Evolutionary conservation across 768 basidiomycete species (phyloP).

Genomic region (Roridomyces roridus): DNA sequence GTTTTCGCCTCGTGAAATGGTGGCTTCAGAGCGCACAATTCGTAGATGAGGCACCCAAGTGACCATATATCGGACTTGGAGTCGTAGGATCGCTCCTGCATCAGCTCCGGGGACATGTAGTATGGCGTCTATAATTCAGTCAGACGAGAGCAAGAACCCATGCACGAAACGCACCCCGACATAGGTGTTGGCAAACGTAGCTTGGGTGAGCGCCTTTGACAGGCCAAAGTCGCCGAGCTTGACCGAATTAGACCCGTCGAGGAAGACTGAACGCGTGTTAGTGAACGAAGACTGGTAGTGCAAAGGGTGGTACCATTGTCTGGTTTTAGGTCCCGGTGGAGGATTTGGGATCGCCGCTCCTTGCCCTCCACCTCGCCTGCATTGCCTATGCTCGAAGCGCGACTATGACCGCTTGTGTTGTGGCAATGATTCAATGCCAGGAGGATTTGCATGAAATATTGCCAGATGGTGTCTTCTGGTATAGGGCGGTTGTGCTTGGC

Average conservation of each 20-base stretch:
- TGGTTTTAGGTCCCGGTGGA: constrained; percentile 96
- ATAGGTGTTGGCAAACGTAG: constrained; percentile 94
- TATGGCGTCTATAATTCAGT: constrained; percentile 80
- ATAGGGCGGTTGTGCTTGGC: constrained; percentile 72
- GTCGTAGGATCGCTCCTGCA: constrained; percentile 97
- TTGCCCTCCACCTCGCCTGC: constrained; percentile 47
- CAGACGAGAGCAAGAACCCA: not conserved
- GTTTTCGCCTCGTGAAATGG: constrained; percentile 95
- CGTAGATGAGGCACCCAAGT: constrained; percentile 94
- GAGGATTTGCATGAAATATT: constrained; percentile 92
- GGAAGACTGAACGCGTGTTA: constrained; percentile 67
- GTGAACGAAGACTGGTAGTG: not conserved
- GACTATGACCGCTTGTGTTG: constrained; percentile 68
- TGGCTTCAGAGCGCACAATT: constrained; percentile 92
- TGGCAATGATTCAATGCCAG: constrained; percentile 93
- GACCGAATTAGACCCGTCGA: constrained; percentile 83
- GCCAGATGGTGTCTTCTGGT: constrained; percentile 94
- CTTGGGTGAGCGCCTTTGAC: constrained; percentile 87
- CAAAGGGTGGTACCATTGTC: constrained; percentile 80
- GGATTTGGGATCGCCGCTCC: constrained; percentile 71
- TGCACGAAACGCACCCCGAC: constrained; percentile 76
- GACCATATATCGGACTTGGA: constrained; percentile 99
- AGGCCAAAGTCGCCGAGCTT: constrained; percentile 98
- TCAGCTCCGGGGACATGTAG: constrained; percentile 99
- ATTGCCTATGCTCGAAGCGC: constrained; percentile 47